phyloP scores from a whole-genome alignment of 306 rosid species.

The Acacia melanoxylon region DNA sequence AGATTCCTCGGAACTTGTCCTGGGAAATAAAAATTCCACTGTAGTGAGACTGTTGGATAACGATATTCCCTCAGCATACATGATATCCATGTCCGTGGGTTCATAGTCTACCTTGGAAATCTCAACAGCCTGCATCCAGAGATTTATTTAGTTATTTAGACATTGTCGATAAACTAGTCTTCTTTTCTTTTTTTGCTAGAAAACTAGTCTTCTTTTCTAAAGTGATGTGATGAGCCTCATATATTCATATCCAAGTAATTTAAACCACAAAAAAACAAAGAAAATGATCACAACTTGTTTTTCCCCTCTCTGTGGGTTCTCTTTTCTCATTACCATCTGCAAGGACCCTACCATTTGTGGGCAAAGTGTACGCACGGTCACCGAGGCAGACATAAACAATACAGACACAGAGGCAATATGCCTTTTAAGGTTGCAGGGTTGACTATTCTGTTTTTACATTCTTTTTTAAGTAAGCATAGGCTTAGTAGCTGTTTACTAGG shows the following conservation, averaged over 20 bases:
- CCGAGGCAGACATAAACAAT: rapidly evolving
- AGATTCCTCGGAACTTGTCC: conserved; percentile 35
- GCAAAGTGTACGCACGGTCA: no score
- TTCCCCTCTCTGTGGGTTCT: background rate
- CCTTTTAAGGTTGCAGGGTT: no score
- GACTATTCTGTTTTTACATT: no score
- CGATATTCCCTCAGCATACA: conserved; percentile 82
- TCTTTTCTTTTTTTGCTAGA: background rate
- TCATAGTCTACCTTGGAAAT: conserved; percentile 67
- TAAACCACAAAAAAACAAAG: background rate
- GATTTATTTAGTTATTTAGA: conserved; percentile 12
- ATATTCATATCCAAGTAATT: conserved; percentile 19
- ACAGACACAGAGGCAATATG: no score
- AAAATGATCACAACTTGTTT: background rate
- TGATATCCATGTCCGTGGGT: conserved; percentile 73
- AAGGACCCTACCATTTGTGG: no score
- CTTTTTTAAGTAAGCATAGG: no score
- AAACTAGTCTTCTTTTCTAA: background rate
- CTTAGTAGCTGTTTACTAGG: no score
- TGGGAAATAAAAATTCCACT: conserved; percentile 67
- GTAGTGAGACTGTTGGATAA: conserved; percentile 55
- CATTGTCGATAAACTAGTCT: conserved; percentile 10
- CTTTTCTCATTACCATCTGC: background rate
- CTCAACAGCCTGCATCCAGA: conserved; percentile 67
- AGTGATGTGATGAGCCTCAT: conserved; percentile 13